A percentile compares a stretch with the other conserved stretches of the same genome.
phyloP scores from a whole-genome alignment of 2,329 filamentous ascomycete genomes.

The Claviceps sorghi region DNA sequence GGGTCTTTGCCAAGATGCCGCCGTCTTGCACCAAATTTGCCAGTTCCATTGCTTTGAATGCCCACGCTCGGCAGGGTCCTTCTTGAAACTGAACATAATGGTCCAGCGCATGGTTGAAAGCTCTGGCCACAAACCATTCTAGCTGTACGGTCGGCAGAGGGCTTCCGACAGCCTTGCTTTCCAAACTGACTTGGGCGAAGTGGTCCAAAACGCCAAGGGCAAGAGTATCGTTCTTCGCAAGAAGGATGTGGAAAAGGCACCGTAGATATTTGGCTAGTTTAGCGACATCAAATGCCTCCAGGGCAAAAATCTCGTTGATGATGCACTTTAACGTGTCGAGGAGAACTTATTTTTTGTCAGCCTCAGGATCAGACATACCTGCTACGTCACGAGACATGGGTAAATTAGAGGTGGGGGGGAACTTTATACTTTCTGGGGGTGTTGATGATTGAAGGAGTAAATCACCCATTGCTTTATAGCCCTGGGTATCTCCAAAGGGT shows the following conservation, averaged over 20 bases:
- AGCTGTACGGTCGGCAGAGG: conserved; percentile 53
- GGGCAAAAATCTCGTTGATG: conserved; percentile 50
- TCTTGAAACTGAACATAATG: conserved; percentile 42
- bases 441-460: conserved; percentile 41
- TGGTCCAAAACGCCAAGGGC: conserved; percentile 51
- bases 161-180: conserved; percentile 28
- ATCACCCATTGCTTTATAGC: conserved; percentile 52
- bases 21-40: conserved; percentile 44
- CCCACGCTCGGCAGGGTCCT: conserved; percentile 44
- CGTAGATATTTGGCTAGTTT: conserved; percentile 65
- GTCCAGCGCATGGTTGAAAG: conserved; percentile 59
- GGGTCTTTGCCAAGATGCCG: conserved; percentile 26
- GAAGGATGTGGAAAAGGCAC: conserved; percentile 56
- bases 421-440: conserved; percentile 31
- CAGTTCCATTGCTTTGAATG: conserved; percentile 45
- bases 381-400: not conserved
- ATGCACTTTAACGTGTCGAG: conserved; percentile 47
- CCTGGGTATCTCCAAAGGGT: conserved; percentile 26
- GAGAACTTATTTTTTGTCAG: conserved; percentile 18
- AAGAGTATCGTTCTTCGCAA: conserved; percentile 40
- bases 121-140: conserved; percentile 57
- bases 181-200: conserved; percentile 36
- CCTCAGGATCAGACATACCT: not conserved
- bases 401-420: no score
- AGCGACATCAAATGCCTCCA: conserved; percentile 38